Conservation (phyloP, 148 eudicot species). For the Selenicereus undatus region DNA sequence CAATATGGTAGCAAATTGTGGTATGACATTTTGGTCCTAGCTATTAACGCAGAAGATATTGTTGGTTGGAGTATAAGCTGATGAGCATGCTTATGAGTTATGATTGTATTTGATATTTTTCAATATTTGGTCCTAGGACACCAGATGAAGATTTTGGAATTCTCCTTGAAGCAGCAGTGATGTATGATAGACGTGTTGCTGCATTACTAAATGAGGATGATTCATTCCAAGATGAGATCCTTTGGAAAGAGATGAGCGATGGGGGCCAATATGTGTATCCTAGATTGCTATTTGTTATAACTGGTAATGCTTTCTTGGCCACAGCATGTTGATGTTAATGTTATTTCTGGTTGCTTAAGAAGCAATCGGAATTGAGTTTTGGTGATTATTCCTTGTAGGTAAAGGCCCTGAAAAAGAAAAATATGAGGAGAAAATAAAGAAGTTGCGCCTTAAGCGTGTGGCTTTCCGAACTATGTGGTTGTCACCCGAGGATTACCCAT, state of each 20-base stretch:
- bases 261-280: slow-evolving; percentile 65
- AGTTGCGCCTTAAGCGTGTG: slow-evolving; percentile 81
- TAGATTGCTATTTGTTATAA: slow-evolving; percentile 81
- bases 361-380: neutral
- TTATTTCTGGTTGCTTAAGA: slow-evolving; percentile 9
- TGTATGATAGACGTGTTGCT: slow-evolving; percentile 97
- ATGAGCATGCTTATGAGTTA: neutral
- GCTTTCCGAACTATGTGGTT: slow-evolving; percentile 99
- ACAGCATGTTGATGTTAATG: neutral
- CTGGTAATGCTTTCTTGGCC: slow-evolving; percentile 46
- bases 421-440: slow-evolving; percentile 78
- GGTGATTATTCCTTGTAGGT: slow-evolving; percentile 37
- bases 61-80: neutral
- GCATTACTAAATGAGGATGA: slow-evolving; percentile 79
- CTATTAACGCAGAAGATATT: neutral
- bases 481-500: slow-evolving; percentile 87
- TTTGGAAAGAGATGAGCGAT: slow-evolving; percentile 54
- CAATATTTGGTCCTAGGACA: slow-evolving; percentile 53
- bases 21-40: neutral
- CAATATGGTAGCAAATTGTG: neutral
- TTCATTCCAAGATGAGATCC: slow-evolving; percentile 45
- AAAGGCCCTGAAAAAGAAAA: slow-evolving; percentile 95
- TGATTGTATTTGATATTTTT: neutral
- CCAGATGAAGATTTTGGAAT: slow-evolving; percentile 96
- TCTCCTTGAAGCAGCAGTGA: slow-evolving; percentile 94